Conservation (phyloP, 768 basidiomycete species). For the Xanthoconium stramineum region DNA sequence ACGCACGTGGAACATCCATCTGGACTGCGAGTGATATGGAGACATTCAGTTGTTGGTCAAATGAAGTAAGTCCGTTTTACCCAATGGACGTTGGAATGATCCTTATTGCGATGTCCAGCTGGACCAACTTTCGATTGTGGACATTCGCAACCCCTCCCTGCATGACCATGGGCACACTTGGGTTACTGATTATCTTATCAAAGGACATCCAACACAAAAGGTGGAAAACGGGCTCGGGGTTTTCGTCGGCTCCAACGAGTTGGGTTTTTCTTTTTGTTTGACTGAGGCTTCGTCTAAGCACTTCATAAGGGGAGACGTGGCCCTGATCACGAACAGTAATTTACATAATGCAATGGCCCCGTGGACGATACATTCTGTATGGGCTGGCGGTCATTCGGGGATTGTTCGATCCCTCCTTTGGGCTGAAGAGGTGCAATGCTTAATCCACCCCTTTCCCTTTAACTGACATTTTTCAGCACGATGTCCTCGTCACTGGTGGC, state of each 20-base stretch:
- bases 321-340: slow-evolving; percentile 47
- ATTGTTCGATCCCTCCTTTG: slow-evolving; percentile 54
- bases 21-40: slow-evolving; percentile 97
- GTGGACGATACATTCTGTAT: slow-evolving; percentile 51
- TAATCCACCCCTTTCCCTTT: background rate
- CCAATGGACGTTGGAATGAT: background rate
- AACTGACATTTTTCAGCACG: slow-evolving; percentile 30
- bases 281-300: background rate
- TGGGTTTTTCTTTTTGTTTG: slow-evolving; percentile 14
- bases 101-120: slow-evolving; percentile 41
- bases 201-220: slow-evolving; percentile 36
- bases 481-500: slow-evolving; percentile 45
- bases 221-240: slow-evolving; percentile 40
- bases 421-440: slow-evolving; percentile 47
- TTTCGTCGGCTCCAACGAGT: slow-evolving; percentile 78
- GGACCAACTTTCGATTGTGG: slow-evolving; percentile 51
- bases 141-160: slow-evolving; percentile 64
- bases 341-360: slow-evolving; percentile 35
- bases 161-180: slow-evolving; percentile 57
- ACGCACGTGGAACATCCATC: slow-evolving; percentile 38
- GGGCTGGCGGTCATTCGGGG: slow-evolving; percentile 54
- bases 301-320: slow-evolving; percentile 51
- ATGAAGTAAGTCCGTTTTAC: slow-evolving; percentile 45
- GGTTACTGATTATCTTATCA: slow-evolving; percentile 78
- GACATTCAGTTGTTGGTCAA: slow-evolving; percentile 81